These are phyloP conservation scores for Ceriops tagal DNA, from an alignment of 345 rosid genomes.

Conservation along the genomic window DNA sequence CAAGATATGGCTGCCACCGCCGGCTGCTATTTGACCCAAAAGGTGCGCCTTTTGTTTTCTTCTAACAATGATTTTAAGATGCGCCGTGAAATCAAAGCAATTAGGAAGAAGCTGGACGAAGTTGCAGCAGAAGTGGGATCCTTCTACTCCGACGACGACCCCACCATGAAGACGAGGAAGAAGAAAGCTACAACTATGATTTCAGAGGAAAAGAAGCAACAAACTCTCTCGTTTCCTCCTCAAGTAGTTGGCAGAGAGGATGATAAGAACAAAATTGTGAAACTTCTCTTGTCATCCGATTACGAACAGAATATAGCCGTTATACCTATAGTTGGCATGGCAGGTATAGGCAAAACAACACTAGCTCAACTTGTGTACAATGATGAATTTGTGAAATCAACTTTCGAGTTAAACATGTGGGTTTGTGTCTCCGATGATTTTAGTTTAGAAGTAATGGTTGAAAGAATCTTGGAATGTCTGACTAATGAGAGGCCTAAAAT, in stretches of 20 bases:
- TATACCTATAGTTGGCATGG: constrained; percentile 24
- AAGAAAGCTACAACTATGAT: not conserved
- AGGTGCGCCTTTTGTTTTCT: constrained; percentile 14
- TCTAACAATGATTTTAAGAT: constrained; percentile 8
- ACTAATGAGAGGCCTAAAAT: not conserved
- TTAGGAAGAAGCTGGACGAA: constrained; percentile 18
- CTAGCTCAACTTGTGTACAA: constrained; percentile 21
- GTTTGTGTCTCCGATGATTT: constrained; percentile 19
- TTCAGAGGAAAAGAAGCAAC: not conserved
- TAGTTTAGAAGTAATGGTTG: constrained; percentile 3
- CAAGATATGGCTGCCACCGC: not conserved
- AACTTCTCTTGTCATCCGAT: constrained; percentile 7
- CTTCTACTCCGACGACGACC: not conserved
- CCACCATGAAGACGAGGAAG: not conserved
- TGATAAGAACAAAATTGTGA: constrained; percentile 15
- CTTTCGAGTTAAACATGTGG: constrained; percentile 25
- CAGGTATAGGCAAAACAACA: constrained; percentile 28
- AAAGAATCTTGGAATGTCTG: constrained; percentile 15
- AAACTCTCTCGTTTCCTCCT: constrained; percentile 6
- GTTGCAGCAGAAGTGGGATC: constrained; percentile 7
- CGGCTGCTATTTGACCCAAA: not conserved
- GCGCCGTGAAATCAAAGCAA: constrained; percentile 11
- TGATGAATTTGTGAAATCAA: constrained; percentile 10
- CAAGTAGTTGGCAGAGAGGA: constrained; percentile 23
- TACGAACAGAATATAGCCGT: constrained; percentile 11